These are phyloP conservation scores for Boletales sp. DNA, from an alignment of 768 basidiomycete genomes.

Conservation along the genomic window DNA sequence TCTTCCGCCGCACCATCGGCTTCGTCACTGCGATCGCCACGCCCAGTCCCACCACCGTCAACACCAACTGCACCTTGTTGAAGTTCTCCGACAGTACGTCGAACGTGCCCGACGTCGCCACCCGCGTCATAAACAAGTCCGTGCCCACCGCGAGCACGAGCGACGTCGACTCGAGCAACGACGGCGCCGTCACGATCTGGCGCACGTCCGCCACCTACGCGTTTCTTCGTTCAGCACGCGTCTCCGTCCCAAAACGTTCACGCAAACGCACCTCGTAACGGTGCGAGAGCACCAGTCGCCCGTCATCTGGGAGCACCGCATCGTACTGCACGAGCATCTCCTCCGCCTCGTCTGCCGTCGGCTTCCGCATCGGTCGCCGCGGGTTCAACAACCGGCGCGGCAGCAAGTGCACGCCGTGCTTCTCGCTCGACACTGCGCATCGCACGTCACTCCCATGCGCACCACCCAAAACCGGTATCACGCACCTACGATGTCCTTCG, in stretches of 20 bases:
- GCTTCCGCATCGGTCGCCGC: slow-evolving; percentile 73
- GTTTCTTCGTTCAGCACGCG: not conserved
- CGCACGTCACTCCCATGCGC: not conserved
- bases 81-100: slow-evolving; percentile 90
- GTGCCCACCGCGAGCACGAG: slow-evolving; percentile 83
- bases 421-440: slow-evolving; percentile 69
- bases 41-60: slow-evolving; percentile 71
- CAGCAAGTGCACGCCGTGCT: slow-evolving; percentile 70
- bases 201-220: slow-evolving; percentile 64
- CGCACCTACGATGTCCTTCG: slow-evolving; percentile 82
- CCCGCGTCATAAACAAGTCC: slow-evolving; percentile 84
- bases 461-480: slow-evolving; percentile 3
- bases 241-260: slow-evolving; percentile 9
- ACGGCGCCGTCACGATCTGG: slow-evolving; percentile 72
- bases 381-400: slow-evolving; percentile 77
- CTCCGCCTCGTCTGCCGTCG: slow-evolving; percentile 74
- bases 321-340: slow-evolving; percentile 88
- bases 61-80: slow-evolving; percentile 87
- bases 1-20: slow-evolving; percentile 76
- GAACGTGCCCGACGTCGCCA: slow-evolving; percentile 86
- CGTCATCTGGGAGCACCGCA: slow-evolving; percentile 69
- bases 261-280: slow-evolving; percentile 42
- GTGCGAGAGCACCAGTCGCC: slow-evolving; percentile 54
- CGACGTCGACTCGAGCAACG: slow-evolving; percentile 89
- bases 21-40: slow-evolving; percentile 76